Evolutionary conservation across 805 yeast genomes (phyloP).

Genomic region (Pichia ethanolica): DNA sequence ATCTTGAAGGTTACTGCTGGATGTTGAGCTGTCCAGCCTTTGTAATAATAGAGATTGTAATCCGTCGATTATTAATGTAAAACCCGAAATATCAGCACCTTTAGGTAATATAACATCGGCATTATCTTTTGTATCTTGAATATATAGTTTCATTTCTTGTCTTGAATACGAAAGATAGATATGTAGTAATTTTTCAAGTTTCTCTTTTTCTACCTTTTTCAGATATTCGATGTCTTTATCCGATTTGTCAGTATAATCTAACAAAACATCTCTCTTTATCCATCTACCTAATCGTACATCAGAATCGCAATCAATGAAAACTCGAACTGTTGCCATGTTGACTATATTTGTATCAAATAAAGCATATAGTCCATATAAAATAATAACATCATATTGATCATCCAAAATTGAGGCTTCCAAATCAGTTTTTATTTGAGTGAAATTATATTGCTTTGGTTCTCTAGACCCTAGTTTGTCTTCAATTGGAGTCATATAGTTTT

Average conservation of each 20-base stretch:
- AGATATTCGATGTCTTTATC: not conserved
- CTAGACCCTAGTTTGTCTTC: constrained; percentile 7
- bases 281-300: constrained; percentile 80
- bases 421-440: constrained; percentile 20
- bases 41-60: constrained; percentile 33
- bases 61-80: constrained; percentile 58
- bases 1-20: not conserved
- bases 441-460: constrained; percentile 37
- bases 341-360: constrained; percentile 55
- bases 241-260: not conserved
- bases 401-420: constrained; percentile 5
- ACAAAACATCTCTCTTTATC: constrained; percentile 37
- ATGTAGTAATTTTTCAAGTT: constrained; percentile 32
- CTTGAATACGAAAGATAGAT: constrained; percentile 50
- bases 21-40: constrained; percentile 3
- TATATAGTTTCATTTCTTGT: constrained; percentile 59
- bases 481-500: constrained; percentile 8
- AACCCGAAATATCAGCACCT: constrained; percentile 56
- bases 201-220: constrained; percentile 4
- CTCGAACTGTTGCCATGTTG: constrained; percentile 50
- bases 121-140: constrained; percentile 58
- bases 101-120: constrained; percentile 73
- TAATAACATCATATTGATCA: constrained; percentile 25
- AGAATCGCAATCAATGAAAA: constrained; percentile 78
- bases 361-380: constrained; percentile 78